Evolutionary conservation across 352 stramenopile genomes (phyloP), one percentile per base, ranked within the genome.

Genomic region (Phytophthora idaei): DNA sequence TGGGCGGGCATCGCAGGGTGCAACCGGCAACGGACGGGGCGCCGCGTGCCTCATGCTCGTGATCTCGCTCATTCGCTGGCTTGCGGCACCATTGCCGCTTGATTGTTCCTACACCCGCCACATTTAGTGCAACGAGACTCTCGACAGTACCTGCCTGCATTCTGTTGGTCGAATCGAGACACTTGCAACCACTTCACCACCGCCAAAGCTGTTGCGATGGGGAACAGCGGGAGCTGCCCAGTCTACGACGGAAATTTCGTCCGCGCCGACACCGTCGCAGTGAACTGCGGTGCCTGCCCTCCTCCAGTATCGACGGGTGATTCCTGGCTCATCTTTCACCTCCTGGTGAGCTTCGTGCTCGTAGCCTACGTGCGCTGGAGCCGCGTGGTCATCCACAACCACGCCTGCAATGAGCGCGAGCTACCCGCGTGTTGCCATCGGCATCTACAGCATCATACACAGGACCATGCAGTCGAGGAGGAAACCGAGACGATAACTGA

Each of bases 361-460:
- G 74, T 74, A 17, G 71, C 74, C 28, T 71, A 79, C 49, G 71
- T 81, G 41, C 74, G 71, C n/a, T 81, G 74, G 74, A 77, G 71
- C 41, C 71, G 64, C 53, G 60, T 77, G 8, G 49, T 47, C 17
- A 60, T 75, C 4, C 71, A 79, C 44, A 76, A 59, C 29, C 67
- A 76, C 56, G 63, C 68, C 27, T 67, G 45, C 29, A 71, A 74
- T 14, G 36, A 61, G 12, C 42, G 50, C 14, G 61, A 69, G 5
- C 25, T 76, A 28, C 57, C 58, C 2, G 6, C 28, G 12, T 73
- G 57, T 29, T 71, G 69, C 25, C 71, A 42, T 14, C 73, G 25
- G 5, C 60, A 73, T 42, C n/a, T 58, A 25, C 49, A 63, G 34
- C 49, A 69, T 12, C 36, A 65, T 11, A 51, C 31, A 56, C 47